phyloP scores from a whole-genome alignment of 2,329 filamentous ascomycete genomes.

The Botrytis deweyae region DNA sequence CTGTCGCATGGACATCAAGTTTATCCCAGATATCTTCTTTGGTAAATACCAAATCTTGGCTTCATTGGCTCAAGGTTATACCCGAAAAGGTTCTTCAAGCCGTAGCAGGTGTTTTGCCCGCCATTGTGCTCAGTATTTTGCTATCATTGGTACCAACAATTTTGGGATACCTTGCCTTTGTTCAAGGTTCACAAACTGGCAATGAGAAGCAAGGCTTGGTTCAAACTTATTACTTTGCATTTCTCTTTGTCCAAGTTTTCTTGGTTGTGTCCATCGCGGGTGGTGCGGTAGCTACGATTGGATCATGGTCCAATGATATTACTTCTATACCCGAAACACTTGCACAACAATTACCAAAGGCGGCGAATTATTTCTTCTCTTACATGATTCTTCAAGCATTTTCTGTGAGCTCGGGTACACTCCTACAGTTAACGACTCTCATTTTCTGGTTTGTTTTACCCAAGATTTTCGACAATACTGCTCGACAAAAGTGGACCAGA shows the following conservation, averaged over 20 bases:
- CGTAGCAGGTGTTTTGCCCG: slow-evolving; percentile 84
- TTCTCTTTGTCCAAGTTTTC: slow-evolving; percentile 93
- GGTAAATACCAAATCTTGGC: slow-evolving; percentile 63
- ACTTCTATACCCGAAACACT: slow-evolving; percentile 68
- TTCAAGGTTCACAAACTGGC: slow-evolving; percentile 81
- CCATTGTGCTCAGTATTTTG: slow-evolving; percentile 71
- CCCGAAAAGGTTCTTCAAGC: slow-evolving; percentile 63
- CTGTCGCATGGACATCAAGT: slow-evolving; percentile 82
- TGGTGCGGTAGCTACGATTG: slow-evolving; percentile 64
- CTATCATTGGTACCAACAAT: slow-evolving; percentile 80
- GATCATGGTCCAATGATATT: slow-evolving; percentile 51
- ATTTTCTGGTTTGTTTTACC: slow-evolving; percentile 79
- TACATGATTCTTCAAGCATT: slow-evolving; percentile 96
- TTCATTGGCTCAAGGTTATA: slow-evolving; percentile 65
- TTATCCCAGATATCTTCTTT: slow-evolving; percentile 75
- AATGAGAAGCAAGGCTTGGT: slow-evolving; percentile 78
- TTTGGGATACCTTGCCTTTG: slow-evolving; percentile 67
- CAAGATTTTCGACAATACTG: slow-evolving; percentile 79
- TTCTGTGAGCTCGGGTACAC: slow-evolving; percentile 83
- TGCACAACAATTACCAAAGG: slow-evolving; percentile 76
- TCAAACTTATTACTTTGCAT: slow-evolving; percentile 88
- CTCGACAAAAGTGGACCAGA: slow-evolving; percentile 77
- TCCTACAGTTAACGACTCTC: slow-evolving; percentile 80
- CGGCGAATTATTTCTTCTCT: slow-evolving; percentile 96
- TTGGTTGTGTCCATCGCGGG: slow-evolving; percentile 85